Base-by-base conservation (phyloP, 257 asterid species). In the Parsonsia alboflavescens region DNA sequence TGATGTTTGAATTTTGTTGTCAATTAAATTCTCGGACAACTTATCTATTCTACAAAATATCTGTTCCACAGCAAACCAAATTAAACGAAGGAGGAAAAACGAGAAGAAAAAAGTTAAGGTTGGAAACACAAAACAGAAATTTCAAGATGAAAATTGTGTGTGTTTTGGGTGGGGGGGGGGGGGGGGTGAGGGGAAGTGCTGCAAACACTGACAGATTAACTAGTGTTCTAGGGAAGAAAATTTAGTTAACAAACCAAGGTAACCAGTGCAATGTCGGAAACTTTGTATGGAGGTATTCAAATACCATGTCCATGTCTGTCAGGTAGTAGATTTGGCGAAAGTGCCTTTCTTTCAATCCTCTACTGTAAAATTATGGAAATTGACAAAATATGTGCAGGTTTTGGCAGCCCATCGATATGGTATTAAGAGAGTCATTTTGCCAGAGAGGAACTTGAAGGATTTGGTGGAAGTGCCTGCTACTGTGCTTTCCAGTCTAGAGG, bases 341-440 rank as follows among this genome's bases (percentile, higher is more conserved):
- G 39, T 63, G 22, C 19, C 8, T 65, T 30, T 30, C 12, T 33
- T 30, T 45, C 59, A n/a, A 68, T 33, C 52, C 26, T 50, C 30
- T 30, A 0, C 26, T 70, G 2, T 28, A 28, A 8, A 24, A 28
- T 48, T 44, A 46, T 22, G 74, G 59, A 70, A 30, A 16, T 16
- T 65, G 48, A 66, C 74, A 41, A 53, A 75, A 57, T n/a, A 49
- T 24, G 6, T 85, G 70, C 86, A 95, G 99, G 98, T 95, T 77
- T 84, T 95, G 86, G 99, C 97, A 15, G 98, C 99, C 57, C 99
- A 95, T 82, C 89, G 98, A 13, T 89, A 84, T 71, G 98, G 99
- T 69, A 86, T 95, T 76, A 95, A 95, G 86, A 87, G 99, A 87
- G 94, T 95, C 71, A 95, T 95, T 83, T 84, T 95, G 33, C 99